phyloP scores from a whole-genome alignment of 208 protist genomes.

The Hexamita inflata region DNA sequence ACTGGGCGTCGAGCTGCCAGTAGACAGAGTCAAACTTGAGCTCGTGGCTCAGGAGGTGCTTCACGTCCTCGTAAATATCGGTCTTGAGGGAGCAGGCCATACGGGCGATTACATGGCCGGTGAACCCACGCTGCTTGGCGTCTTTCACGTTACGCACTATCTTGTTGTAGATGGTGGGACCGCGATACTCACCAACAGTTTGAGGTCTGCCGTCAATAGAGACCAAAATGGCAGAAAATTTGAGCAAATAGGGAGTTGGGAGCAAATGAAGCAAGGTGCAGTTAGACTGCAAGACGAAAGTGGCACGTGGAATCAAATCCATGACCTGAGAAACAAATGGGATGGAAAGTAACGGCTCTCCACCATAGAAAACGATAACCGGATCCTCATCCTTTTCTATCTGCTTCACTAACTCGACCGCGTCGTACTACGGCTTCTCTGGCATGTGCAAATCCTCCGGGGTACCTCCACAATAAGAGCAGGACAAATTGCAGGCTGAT shows the following conservation, averaged over 20 bases:
- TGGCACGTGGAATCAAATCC: constrained; percentile 12
- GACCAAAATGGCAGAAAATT: constrained; percentile 33
- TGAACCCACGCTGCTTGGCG: constrained; percentile 8
- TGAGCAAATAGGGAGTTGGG: constrained; percentile 26
- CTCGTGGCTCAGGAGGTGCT: no score
- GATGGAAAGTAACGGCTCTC: constrained; percentile 34
- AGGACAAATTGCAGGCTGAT: constrained; percentile 34
- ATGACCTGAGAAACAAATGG: constrained; percentile 31
- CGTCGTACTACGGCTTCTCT: constrained; percentile 3
- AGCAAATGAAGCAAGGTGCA: constrained; percentile 33
- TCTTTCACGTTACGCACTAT: constrained; percentile 30
- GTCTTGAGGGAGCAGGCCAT: constrained; percentile 32
- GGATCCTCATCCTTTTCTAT: constrained; percentile 1
- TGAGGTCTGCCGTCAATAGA: constrained; percentile 38
- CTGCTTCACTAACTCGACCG: neutral
- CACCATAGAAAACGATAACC: constrained; percentile 42
- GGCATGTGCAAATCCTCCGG: constrained; percentile 37
- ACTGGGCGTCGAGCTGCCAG: constrained; percentile 43
- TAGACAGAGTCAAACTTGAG: constrained; percentile 26
- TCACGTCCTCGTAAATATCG: constrained; percentile 38
- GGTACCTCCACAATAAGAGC: constrained; percentile 33
- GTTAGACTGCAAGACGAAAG: constrained; percentile 44
- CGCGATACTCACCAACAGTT: constrained; percentile 27
- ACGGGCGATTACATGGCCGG: constrained; percentile 32
- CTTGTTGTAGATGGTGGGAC: constrained; percentile 27